Evolutionary conservation across 108 stramenopile species (phyloP).

Genomic region (Cyclotella cryptica): DNA sequence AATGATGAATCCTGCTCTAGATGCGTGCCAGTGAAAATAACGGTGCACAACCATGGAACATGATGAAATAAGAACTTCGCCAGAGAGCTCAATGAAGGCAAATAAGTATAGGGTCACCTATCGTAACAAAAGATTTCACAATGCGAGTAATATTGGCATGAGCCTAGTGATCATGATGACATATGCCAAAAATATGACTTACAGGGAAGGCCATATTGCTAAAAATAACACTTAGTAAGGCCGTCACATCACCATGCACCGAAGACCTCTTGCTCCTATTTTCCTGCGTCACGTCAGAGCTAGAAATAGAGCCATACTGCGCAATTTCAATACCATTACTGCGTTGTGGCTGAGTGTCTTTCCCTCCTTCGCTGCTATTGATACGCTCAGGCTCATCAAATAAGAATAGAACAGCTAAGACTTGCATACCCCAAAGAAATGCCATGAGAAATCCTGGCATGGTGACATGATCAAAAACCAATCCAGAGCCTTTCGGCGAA

Average conservation of each 20-base stretch:
- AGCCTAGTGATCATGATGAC: not conserved
- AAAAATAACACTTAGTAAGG: slow-evolving; percentile 45
- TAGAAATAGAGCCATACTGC: slow-evolving; percentile 13
- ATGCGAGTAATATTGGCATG: not conserved
- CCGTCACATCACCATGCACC: slow-evolving; percentile 9
- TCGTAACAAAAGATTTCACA: not conserved
- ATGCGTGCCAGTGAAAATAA: slow-evolving; percentile 78
- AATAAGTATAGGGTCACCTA: slow-evolving; percentile 65
- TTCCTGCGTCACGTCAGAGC: not conserved
- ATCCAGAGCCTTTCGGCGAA: slow-evolving; percentile 49
- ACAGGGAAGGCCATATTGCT: slow-evolving; percentile 68
- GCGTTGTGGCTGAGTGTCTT: not conserved
- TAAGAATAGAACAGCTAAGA: slow-evolving; percentile 51
- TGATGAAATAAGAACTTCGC: slow-evolving; percentile 77
- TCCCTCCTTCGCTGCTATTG: slow-evolving; percentile 30
- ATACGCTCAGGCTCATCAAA: slow-evolving; percentile 72
- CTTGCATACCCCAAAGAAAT: slow-evolving; percentile 62
- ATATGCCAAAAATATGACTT: slow-evolving; percentile 15
- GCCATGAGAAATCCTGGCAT: slow-evolving; percentile 68
- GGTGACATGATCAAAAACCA: slow-evolving; percentile 61
- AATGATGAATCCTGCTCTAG: slow-evolving; percentile 65
- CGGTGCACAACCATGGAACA: slow-evolving; percentile 69
- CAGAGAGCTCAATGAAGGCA: slow-evolving; percentile 59
- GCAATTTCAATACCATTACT: not conserved
- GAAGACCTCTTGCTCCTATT: not conserved